Evolutionary conservation across 768 basidiomycete species (phyloP).

Genomic region (Roridomyces roridus): DNA sequence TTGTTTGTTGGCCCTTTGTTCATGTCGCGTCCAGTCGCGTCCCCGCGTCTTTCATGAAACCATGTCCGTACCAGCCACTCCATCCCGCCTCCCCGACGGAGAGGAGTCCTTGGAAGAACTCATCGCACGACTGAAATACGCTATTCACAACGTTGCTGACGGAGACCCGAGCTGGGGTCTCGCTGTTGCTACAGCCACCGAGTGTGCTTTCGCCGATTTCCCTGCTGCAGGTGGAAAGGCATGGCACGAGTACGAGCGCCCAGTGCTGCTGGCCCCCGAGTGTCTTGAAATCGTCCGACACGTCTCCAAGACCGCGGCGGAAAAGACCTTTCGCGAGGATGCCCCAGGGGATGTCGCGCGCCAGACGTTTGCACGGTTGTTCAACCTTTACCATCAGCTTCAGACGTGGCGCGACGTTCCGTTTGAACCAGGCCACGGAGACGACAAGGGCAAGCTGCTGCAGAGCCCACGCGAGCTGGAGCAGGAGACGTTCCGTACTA

Average conservation of each 20-base stretch:
- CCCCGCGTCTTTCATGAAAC: too few relatives aligned
- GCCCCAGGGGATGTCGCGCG: slow-evolving; percentile 51
- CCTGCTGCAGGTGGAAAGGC: slow-evolving; percentile 53
- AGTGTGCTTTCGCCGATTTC: slow-evolving; percentile 59
- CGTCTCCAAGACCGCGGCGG: slow-evolving; percentile 50
- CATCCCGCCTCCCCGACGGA: too few relatives aligned
- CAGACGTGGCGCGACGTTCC: slow-evolving; percentile 65
- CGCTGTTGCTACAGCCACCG: slow-evolving; percentile 56
- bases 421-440: slow-evolving; percentile 38
- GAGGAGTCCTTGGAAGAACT: slow-evolving; percentile 19
- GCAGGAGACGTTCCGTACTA: slow-evolving; percentile 48
- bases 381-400: slow-evolving; percentile 60
- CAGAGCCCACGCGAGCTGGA: slow-evolving; percentile 56
- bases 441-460: too few relatives aligned
- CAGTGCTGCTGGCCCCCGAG: slow-evolving; percentile 57
- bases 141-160: slow-evolving; percentile 43
- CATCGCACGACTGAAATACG: slow-evolving; percentile 46
- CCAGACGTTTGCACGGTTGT: slow-evolving; percentile 55
- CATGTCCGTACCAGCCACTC: too few relatives aligned
- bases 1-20: too few relatives aligned
- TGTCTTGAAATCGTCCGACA: slow-evolving; percentile 61
- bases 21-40: too few relatives aligned
- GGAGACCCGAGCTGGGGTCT: slow-evolving; percentile 50
- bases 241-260: slow-evolving; percentile 65
- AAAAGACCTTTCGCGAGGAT: slow-evolving; percentile 49